phyloP scores from a whole-genome alignment of 2,329 filamentous ascomycete species.

The Curvularia verruculosa region DNA sequence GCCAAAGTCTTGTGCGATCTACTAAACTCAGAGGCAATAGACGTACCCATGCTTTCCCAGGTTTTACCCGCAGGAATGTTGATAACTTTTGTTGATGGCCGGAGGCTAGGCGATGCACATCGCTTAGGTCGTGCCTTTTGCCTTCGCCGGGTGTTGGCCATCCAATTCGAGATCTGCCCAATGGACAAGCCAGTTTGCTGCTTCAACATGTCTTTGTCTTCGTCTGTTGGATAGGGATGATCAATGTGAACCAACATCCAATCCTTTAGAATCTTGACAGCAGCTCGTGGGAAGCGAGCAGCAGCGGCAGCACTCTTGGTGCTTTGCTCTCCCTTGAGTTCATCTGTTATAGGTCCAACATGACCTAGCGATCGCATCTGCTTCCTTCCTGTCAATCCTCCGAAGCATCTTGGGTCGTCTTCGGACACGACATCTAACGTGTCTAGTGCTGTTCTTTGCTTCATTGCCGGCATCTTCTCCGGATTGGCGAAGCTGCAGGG shows the following conservation, averaged over 20 bases:
- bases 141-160: constrained; percentile 84
- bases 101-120: constrained; percentile 71
- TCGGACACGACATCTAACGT: constrained; percentile 57
- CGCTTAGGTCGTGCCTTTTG: constrained; percentile 75
- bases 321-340: constrained; percentile 32
- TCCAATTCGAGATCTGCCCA: constrained; percentile 88
- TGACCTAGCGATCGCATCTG: constrained; percentile 46
- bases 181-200: constrained; percentile 79
- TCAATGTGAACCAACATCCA: constrained; percentile 82
- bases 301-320: constrained; percentile 45
- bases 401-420: constrained; percentile 42
- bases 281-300: constrained; percentile 73
- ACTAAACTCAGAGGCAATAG: constrained; percentile 22
- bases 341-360: constrained; percentile 45
- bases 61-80: constrained; percentile 73
- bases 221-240: constrained; percentile 86
- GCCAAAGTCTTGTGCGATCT: constrained; percentile 27
- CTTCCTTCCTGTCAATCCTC: constrained; percentile 48
- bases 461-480: constrained; percentile 37
- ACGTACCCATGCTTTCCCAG: constrained; percentile 52
- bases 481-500: constrained; percentile 55
- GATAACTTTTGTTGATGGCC: constrained; percentile 67
- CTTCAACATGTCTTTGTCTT: constrained; percentile 82
- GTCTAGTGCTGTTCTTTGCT: constrained; percentile 51
- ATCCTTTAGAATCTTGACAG: constrained; percentile 78